These are phyloP conservation scores for Verticillium zaregamsianum DNA, from an alignment of 2,329 filamentous ascomycete genomes.

Conservation along the genomic window DNA sequence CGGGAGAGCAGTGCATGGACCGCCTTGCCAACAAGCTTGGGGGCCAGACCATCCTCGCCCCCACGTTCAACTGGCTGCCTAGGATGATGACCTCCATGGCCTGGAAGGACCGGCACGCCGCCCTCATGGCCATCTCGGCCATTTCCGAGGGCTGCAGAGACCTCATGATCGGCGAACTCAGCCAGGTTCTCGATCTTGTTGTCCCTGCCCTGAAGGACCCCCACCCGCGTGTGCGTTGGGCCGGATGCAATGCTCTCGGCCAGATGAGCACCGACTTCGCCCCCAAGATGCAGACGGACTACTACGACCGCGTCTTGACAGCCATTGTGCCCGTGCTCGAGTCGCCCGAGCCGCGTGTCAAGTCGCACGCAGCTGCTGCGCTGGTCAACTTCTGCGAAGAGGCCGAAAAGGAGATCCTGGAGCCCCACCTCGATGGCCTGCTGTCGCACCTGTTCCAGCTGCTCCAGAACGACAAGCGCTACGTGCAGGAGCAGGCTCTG, in stretches of 20 bases:
- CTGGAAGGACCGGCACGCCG: conserved; percentile 94
- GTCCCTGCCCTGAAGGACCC: conserved; percentile 84
- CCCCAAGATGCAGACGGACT: conserved; percentile 95
- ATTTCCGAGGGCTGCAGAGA: conserved; percentile 97
- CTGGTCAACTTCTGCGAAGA: conserved; percentile 99
- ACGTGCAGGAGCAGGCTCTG: conserved; percentile 94
- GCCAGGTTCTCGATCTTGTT: conserved; percentile 92
- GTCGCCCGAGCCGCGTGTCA: conserved; percentile 86
- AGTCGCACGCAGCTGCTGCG: conserved; percentile 95
- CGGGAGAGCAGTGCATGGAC: conserved; percentile 98
- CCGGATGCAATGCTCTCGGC: conserved; percentile 95
- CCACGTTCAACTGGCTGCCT: conserved; percentile 95
- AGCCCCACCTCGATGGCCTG: conserved; percentile 88
- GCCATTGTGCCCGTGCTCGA: conserved; percentile 91
- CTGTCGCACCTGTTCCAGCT: conserved; percentile 82
- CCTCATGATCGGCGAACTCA: conserved; percentile 90
- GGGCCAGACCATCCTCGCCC: conserved; percentile 84
- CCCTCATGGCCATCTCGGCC: conserved; percentile 96
- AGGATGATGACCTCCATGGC: conserved; percentile 94
- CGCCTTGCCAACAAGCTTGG: conserved; percentile 95
- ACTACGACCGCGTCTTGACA: conserved; percentile 80
- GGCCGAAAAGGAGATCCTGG: conserved; percentile 84
- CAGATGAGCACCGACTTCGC: conserved; percentile 99
- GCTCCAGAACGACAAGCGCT: conserved; percentile 87
- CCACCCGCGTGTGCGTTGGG: conserved; percentile 93